Base-by-base conservation (phyloP, 2,329 filamentous ascomycete genomes). In the Phaeoacremonium minimum region DNA sequence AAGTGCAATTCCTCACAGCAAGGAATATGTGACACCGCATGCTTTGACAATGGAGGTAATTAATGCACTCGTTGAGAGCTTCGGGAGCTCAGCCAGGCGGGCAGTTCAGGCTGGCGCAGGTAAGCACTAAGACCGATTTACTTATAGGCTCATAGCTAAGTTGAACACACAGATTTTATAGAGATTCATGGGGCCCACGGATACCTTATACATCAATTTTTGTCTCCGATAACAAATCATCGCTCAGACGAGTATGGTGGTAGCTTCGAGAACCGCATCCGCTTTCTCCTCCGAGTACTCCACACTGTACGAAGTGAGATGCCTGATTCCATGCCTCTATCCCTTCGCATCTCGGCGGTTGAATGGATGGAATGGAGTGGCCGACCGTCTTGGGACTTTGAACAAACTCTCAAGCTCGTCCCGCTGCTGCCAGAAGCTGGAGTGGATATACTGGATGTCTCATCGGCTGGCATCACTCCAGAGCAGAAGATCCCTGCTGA, bases 391-490 rank as follows among this genome's bases (percentile, higher is more conserved):
- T 95, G 87, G 87, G 81, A 77, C 5, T 49, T 83, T n/a, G 73
- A 82, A 30, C 74, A 89, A 46, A 85, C 60, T 40, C 75, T 85
- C 43, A 66, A 63, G 36, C 75, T 93, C 4, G 85, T 87, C 12
- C 73, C 76, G 53, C 65, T 83, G 8, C 73, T 96, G 1, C 84
- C 86, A 0, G 75, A 73, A 1, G 67, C 73, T 11, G 90, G 90
- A 18, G 74, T 95, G 30, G 90, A 96, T 56, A 66, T 95, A 13
- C 71, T 95, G 18, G 90, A 96, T 56, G 78, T 95, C 39, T 88
- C 82, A 48, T 82, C 80, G 2, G 87, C 80, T 20, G 90, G 86
- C 28, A 85, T 86, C 55, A 75, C 80, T 54, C 60, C 68, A 22
- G 56, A 61, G 30, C 80, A 85, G 53, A 67, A 79, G 54, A 77